These are phyloP conservation scores for Akanthomyces lecanii DNA, from an alignment of 2,329 filamentous ascomycete species.

Conservation along the genomic window DNA sequence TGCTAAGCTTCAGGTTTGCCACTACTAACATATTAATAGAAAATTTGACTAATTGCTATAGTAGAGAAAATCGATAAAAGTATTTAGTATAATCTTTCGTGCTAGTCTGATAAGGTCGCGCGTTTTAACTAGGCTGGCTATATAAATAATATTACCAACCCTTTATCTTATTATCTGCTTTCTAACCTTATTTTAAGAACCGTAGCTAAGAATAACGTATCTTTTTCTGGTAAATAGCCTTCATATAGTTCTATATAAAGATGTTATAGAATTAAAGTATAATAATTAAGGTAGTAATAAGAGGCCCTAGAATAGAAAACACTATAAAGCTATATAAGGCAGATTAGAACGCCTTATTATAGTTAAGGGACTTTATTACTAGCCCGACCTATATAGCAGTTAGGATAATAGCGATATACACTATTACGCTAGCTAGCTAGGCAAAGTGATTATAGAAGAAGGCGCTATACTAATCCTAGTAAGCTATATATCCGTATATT, in stretches of 20 bases:
- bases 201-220: background rate
- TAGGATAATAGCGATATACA: conserved; percentile 39
- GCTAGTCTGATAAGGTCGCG: no score
- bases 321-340: conserved; percentile 46
- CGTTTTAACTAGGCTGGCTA: no score
- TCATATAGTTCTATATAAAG: background rate
- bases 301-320: conserved; percentile 42
- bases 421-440: conserved; percentile 36
- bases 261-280: background rate
- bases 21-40: no score
- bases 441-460: conserved; percentile 35
- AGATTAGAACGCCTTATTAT: conserved; percentile 37
- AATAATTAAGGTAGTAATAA: background rate
- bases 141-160: no score
- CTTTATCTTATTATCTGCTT: no score
- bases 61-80: no score
- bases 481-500: background rate
- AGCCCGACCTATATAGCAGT: conserved; percentile 48
- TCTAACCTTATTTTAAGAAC: no score
- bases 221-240: background rate
- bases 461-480: background rate
- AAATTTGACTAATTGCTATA: no score
- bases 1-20: no score
- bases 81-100: no score
- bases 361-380: conserved; percentile 30